Percentiles rank a stretch among this genome's conserved stretches.
These are phyloP conservation scores for Exobasidium cylindrosporum DNA, from an alignment of 1,284 basidiomycete genomes.

Conservation along the genomic window DNA sequence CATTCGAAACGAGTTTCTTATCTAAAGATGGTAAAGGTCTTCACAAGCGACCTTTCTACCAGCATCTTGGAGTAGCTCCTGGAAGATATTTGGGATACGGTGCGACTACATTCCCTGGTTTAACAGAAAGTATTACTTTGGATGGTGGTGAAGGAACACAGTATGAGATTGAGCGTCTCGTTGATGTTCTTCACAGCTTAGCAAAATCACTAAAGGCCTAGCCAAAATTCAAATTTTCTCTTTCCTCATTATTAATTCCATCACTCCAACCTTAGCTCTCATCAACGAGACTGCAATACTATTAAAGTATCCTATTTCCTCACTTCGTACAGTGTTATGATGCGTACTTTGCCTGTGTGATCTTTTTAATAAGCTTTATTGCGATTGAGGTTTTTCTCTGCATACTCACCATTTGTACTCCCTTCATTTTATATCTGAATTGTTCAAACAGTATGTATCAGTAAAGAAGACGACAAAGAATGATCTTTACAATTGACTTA, in stretches of 20 bases:
- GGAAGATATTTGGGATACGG: constrained; percentile 85
- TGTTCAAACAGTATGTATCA: too few species aligned
- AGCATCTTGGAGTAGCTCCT: constrained; percentile 81
- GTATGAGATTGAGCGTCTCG: constrained; percentile 36
- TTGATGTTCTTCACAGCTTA: background rate
- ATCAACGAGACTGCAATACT: too few species aligned
- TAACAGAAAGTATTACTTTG: constrained; percentile 64
- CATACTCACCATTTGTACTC: constrained; percentile 47
- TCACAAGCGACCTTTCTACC: constrained; percentile 68
- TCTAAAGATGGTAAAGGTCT: constrained; percentile 67
- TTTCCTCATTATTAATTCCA: too few species aligned
- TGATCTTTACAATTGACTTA: constrained; percentile 34
- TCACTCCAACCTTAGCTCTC: too few species aligned
- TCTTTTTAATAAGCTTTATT: background rate
- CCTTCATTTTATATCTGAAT: constrained; percentile 45
- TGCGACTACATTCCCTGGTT: constrained; percentile 76
- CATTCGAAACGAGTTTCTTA: constrained; percentile 82
- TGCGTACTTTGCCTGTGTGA: background rate
- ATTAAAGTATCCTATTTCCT: too few species aligned
- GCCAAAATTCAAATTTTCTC: too few species aligned
- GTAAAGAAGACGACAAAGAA: too few species aligned
- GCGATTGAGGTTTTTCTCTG: background rate
- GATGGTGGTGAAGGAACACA: constrained; percentile 39
- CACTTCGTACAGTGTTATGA: background rate
- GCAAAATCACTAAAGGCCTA: constrained; percentile 1